Percentiles rank a stretch among this genome's conserved stretches.
Conservation (phyloP, 768 basidiomycete genomes). For the Neoboletus brunneissimus region DNA sequence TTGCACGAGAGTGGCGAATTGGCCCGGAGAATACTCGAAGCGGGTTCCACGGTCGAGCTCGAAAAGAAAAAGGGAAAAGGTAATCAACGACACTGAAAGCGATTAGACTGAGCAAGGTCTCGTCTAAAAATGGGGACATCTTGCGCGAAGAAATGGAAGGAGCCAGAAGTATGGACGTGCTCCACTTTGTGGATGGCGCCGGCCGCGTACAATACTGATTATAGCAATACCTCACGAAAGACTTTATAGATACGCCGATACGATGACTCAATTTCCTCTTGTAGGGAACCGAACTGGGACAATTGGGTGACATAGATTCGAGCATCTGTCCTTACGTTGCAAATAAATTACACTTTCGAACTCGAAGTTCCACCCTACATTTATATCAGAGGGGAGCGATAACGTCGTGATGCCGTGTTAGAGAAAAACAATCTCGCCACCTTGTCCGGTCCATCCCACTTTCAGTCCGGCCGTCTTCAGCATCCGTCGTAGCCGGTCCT, state of each 20-base stretch:
- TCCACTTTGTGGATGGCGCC: neutral
- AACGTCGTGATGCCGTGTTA: neutral
- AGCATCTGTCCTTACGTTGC: constrained; percentile 7
- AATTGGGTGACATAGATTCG: neutral
- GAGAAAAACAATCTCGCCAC: neutral
- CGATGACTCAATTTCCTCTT: constrained; percentile 5
- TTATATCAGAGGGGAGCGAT: neutral
- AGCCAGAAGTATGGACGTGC: neutral
- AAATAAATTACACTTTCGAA: neutral
- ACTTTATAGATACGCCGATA: constrained; percentile 5
- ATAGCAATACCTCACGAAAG: constrained; percentile 4
- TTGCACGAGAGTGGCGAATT: constrained; percentile 53
- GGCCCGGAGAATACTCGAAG: constrained; percentile 43
- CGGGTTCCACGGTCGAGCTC: constrained; percentile 57
- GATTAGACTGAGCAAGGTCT: constrained; percentile 1
- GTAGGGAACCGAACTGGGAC: neutral
- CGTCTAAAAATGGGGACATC: constrained; percentile 6
- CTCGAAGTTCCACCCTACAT: too few relatives aligned
- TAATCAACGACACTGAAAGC: constrained; percentile 2
- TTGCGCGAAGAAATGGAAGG: neutral
- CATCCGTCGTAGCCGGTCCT: constrained; percentile 40
- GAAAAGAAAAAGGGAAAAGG: constrained; percentile 51
- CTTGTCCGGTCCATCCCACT: constrained; percentile 25
- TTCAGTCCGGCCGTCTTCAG: constrained; percentile 48
- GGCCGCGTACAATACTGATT: neutral